Conservation (phyloP, 257 asterid species). For the Nicotiana knightiana region DNA sequence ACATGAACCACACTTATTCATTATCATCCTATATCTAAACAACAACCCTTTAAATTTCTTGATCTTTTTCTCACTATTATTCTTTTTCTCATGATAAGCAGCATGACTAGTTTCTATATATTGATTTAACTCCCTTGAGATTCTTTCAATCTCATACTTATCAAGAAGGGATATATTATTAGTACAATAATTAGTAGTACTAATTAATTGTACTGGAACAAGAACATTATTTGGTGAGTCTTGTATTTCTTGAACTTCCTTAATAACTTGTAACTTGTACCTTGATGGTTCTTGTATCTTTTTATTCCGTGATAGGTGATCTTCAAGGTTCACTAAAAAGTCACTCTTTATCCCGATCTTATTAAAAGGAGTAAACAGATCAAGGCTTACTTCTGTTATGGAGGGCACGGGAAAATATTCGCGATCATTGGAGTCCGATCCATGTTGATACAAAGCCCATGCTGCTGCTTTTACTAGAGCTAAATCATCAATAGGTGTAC, state of each 20-base stretch:
- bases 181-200: background rate
- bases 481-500: conserved; percentile 25
- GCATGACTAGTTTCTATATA: conserved; percentile 34
- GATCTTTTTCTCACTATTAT: background rate
- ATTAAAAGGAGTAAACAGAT: too few species aligned
- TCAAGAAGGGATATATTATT: conserved; percentile 49
- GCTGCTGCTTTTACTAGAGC: conserved; percentile 46
- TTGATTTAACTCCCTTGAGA: conserved; percentile 43
- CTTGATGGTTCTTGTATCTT: conserved; percentile 38
- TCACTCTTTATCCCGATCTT: too few species aligned
- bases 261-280: conserved; percentile 49
- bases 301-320: conserved; percentile 6
- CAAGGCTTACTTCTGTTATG: background rate
- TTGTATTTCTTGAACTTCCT: background rate
- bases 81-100: background rate
- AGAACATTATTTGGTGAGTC: background rate
- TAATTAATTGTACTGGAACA: background rate
- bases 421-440: conserved; percentile 29
- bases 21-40: background rate
- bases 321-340: too few species aligned
- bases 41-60: background rate
- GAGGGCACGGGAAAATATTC: too few species aligned
- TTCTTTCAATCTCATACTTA: conserved; percentile 48
- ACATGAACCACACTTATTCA: background rate
- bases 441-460: conserved; percentile 57